Conservation (phyloP, 2,329 filamentous ascomycete genomes). For the Colletotrichum musicola region DNA sequence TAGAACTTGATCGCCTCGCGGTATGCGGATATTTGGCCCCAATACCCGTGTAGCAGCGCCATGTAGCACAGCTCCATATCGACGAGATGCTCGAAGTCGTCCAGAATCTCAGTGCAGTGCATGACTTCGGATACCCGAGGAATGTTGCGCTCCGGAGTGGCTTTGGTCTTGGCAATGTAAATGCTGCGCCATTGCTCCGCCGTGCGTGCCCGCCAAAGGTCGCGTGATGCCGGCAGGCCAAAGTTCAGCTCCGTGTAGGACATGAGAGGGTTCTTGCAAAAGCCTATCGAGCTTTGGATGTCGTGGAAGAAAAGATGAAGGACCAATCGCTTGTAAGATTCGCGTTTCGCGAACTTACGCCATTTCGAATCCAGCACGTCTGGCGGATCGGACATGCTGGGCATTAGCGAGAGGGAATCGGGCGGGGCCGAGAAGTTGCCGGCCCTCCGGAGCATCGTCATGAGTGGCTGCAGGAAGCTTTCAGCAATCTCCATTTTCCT, state of each 20-base stretch:
- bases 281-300: conserved; percentile 45
- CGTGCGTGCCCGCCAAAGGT: conserved; percentile 44
- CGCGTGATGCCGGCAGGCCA: conserved; percentile 41
- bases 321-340: conserved; percentile 48
- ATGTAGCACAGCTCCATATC: conserved; percentile 48
- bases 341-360: conserved; percentile 45
- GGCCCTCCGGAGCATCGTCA: conserved; percentile 53
- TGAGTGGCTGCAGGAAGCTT: conserved; percentile 49
- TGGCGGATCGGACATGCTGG: conserved; percentile 26
- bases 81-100: conserved; percentile 39
- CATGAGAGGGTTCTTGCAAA: conserved; percentile 46
- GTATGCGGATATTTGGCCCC: conserved; percentile 48
- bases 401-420: conserved; percentile 22
- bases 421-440: conserved; percentile 45
- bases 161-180: conserved; percentile 30
- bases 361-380: conserved; percentile 39
- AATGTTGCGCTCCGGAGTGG: conserved; percentile 18
- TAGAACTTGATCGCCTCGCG: conserved; percentile 48
- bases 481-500: conserved; percentile 56
- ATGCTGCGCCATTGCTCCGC: conserved; percentile 45
- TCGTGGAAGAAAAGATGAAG: conserved; percentile 48
- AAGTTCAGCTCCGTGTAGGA: conserved; percentile 49
- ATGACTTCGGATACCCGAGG: conserved; percentile 33
- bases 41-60: conserved; percentile 47
- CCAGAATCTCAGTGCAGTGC: conserved; percentile 37